Evolutionary conservation across 768 basidiomycete species (phyloP).

Genomic region (Scleroderma citrinum): DNA sequence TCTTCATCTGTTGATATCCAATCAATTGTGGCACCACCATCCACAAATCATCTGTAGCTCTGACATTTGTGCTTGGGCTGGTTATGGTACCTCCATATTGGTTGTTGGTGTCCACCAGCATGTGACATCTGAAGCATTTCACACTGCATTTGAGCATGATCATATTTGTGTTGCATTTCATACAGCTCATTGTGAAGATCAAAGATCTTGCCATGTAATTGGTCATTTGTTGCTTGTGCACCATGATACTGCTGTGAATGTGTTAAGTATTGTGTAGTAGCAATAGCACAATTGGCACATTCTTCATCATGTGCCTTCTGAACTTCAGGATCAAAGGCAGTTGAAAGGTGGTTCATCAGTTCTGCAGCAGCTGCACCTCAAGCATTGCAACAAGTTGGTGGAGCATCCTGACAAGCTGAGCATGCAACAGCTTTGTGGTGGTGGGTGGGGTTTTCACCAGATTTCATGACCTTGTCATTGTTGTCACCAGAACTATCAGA

Average conservation of each 20-base stretch:
- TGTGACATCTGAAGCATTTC: conserved; percentile 5
- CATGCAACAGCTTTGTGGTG: background rate
- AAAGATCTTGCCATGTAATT: background rate
- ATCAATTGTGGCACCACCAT: conserved; percentile 2
- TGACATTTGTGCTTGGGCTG: conserved; percentile 2
- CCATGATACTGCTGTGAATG: conserved; percentile 23
- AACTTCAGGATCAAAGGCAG: conserved; percentile 22
- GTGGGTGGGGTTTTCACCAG: background rate
- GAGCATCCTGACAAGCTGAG: background rate
- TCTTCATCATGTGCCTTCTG: conserved; percentile 19
- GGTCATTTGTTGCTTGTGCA: conserved; percentile 13
- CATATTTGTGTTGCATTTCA: conserved; percentile 7
- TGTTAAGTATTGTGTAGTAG: conserved; percentile 20
- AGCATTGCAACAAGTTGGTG: conserved; percentile 3
- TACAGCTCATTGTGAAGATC: conserved; percentile 13
- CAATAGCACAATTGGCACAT: conserved; percentile 14
- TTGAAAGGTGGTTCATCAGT: conserved; percentile 14
- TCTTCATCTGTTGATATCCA: conserved; percentile 6
- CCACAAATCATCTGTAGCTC: background rate
- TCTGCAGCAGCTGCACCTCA: conserved; percentile 12
- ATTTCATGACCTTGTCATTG: too few species aligned
- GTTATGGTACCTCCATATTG: background rate
- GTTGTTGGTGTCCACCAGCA: background rate
- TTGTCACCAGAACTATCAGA: background rate
- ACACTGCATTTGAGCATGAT: conserved; percentile 14